Percentiles rank a stretch among this genome's conserved stretches.
phyloP scores from a whole-genome alignment of 2,329 filamentous ascomycete genomes.

The Pleomassaria siparia region DNA sequence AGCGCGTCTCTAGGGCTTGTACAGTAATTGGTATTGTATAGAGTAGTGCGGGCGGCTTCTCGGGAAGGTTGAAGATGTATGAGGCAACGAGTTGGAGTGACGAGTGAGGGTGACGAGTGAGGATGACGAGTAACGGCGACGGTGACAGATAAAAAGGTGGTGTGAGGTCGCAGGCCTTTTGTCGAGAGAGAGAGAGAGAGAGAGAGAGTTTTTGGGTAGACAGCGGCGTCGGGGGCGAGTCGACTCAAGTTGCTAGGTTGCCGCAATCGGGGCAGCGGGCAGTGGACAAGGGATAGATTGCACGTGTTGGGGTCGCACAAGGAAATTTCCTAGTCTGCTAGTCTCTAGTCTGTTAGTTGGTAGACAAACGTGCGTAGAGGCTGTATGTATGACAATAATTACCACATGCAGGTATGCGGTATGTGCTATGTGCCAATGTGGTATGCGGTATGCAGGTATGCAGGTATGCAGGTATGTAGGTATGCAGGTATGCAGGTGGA shows the following conservation, averaged over 20 bases:
- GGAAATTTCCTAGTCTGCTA: slow-evolving; percentile 4
- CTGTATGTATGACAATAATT: too few species aligned
- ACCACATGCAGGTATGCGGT: too few species aligned
- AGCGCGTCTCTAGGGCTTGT: slow-evolving; percentile 12
- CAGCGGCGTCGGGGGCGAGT: slow-evolving; percentile 14
- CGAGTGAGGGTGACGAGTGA: too few species aligned
- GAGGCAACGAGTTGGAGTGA: too few species aligned
- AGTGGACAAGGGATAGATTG: slow-evolving; percentile 13
- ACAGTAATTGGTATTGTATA: too few species aligned
- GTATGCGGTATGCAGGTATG: too few species aligned
- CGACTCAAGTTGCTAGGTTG: slow-evolving; percentile 14
- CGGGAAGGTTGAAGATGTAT: slow-evolving; percentile 9
- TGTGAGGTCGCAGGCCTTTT: slow-evolving; percentile 19
- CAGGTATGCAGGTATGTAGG: too few species aligned
- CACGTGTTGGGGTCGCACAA: slow-evolving; percentile 13
- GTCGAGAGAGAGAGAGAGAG: too few species aligned
- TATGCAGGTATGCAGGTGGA: slow-evolving; percentile 29
- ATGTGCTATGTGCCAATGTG: too few species aligned
- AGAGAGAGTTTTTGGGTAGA: slow-evolving; percentile 9
- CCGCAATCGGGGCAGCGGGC: slow-evolving; percentile 30
- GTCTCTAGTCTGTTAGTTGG: too few species aligned
- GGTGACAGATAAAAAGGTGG: slow-evolving; percentile 26
- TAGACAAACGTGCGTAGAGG: slow-evolving; percentile 27
- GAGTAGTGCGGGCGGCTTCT: slow-evolving; percentile 11
- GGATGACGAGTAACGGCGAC: too few species aligned